Percentiles rank a stretch among this genome's conserved stretches.
phyloP scores from a whole-genome alignment of 1,284 basidiomycete genomes.

The Spongispora temasekensis region DNA sequence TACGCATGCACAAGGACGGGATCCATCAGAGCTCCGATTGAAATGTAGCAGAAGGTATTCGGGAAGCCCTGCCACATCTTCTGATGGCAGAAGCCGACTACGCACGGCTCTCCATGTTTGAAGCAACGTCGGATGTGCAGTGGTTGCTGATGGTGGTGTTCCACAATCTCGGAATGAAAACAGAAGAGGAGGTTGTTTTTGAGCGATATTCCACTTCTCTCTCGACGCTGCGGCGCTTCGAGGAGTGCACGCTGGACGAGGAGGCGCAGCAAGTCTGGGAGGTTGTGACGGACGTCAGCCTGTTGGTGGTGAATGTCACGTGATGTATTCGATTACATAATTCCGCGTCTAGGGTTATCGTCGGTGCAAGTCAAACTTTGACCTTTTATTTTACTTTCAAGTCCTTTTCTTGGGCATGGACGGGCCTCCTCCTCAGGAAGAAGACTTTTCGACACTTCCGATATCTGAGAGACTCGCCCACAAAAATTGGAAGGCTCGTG shows the following conservation, averaged over 20 bases:
- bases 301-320: constrained; percentile 36
- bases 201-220: constrained; percentile 50
- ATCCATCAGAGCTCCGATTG: constrained; percentile 3
- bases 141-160: constrained; percentile 69
- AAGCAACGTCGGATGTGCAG: constrained; percentile 64
- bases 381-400: constrained; percentile 6
- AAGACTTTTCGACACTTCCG: constrained; percentile 87
- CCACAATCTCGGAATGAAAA: constrained; percentile 60
- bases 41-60: constrained; percentile 41
- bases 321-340: constrained; percentile 29
- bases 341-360: constrained; percentile 13
- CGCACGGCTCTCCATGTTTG: constrained; percentile 53
- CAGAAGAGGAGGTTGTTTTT: constrained; percentile 57
- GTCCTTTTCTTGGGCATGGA: constrained; percentile 60
- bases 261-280: constrained; percentile 59
- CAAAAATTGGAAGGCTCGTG: constrained; percentile 99
- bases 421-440: constrained; percentile 86
- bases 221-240: constrained; percentile 41
- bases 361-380: constrained; percentile 15
- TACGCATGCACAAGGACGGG: constrained; percentile 9
- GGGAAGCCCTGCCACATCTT: constrained; percentile 62
- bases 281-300: constrained; percentile 58
- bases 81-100: constrained; percentile 66
- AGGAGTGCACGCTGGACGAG: constrained; percentile 47
- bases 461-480: constrained; percentile 84